Conservation (phyloP, 169 alveolate species). For the Babesia gibsoni region DNA sequence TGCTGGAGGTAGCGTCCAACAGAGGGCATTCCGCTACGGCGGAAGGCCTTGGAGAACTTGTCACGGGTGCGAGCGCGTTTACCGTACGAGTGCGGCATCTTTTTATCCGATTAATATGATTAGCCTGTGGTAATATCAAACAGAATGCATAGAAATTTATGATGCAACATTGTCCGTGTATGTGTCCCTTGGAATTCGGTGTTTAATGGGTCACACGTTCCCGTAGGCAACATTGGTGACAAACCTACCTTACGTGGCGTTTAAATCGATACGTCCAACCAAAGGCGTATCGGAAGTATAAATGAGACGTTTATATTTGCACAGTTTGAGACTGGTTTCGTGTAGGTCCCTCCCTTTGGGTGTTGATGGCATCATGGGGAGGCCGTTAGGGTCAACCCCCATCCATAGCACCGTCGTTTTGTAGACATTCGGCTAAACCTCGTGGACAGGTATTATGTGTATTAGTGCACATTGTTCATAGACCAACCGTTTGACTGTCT, state of each 20-base stretch:
- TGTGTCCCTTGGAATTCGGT: not conserved
- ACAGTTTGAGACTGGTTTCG: too few species aligned
- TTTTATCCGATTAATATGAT: slow-evolving; percentile 18
- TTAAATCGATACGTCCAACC: not conserved
- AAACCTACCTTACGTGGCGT: not conserved
- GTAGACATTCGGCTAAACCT: too few species aligned
- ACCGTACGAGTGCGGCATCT: slow-evolving; percentile 89
- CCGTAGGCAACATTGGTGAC: not conserved
- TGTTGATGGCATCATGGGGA: not conserved
- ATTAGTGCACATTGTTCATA: too few species aligned
- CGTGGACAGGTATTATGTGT: too few species aligned
- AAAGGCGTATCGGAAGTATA: not conserved
- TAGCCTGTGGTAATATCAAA: not conserved
- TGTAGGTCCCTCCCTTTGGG: too few species aligned
- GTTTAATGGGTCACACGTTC: not conserved
- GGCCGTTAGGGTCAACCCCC: not conserved
- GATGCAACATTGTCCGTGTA: too few species aligned
- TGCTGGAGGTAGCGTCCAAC: slow-evolving; percentile 89
- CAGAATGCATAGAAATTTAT: not conserved
- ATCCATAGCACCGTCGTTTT: too few species aligned
- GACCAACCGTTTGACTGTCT: too few species aligned
- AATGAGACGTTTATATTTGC: too few species aligned
- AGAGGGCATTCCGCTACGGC: slow-evolving; percentile 93
- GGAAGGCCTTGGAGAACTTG: slow-evolving; percentile 94
- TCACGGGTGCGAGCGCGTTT: slow-evolving; percentile 97